A percentile compares a stretch with the other conserved stretches of the same genome.
Conservation (phyloP, 208 protist species). For the Leishmania mexicana region DNA sequence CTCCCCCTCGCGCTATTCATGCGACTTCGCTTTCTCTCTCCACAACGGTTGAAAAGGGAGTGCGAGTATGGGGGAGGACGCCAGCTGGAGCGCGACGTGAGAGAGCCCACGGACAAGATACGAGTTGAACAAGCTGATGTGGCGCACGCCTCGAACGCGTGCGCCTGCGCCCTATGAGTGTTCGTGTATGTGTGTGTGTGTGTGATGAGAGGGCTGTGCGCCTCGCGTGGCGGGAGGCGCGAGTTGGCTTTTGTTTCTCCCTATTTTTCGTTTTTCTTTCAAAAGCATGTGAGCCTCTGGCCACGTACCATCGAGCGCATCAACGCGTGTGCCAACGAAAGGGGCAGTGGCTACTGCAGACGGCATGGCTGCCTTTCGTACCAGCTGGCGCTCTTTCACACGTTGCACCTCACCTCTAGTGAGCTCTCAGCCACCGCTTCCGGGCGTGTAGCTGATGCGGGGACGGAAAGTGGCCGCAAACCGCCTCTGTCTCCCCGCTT, state of each 20-base stretch:
- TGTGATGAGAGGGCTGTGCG: not conserved
- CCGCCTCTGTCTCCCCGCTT: not conserved
- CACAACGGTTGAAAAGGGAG: not conserved
- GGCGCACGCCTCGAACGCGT: not conserved
- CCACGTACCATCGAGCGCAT: not conserved
- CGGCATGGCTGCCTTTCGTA: not conserved
- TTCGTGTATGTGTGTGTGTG: not conserved
- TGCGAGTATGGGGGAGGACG: not conserved
- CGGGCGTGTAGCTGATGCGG: not conserved
- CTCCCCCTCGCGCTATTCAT: not conserved
- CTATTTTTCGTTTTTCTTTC: not conserved
- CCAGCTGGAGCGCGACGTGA: not conserved
- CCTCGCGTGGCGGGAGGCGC: not conserved
- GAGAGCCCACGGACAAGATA: not conserved
- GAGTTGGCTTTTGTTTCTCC: not conserved
- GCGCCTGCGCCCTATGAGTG: not conserved
- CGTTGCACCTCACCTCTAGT: constrained; percentile 2
- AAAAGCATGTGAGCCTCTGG: not conserved
- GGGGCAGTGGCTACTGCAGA: not conserved
- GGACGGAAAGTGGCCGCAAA: not conserved
- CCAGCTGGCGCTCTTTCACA: not conserved
- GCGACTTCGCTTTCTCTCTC: not conserved
- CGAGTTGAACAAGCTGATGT: not conserved
- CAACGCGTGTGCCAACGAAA: not conserved
- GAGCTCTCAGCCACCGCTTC: not conserved